Evolutionary conservation across 2,329 filamentous ascomycete species (phyloP).

Genomic region (Microthyrium microscopicum): DNA sequence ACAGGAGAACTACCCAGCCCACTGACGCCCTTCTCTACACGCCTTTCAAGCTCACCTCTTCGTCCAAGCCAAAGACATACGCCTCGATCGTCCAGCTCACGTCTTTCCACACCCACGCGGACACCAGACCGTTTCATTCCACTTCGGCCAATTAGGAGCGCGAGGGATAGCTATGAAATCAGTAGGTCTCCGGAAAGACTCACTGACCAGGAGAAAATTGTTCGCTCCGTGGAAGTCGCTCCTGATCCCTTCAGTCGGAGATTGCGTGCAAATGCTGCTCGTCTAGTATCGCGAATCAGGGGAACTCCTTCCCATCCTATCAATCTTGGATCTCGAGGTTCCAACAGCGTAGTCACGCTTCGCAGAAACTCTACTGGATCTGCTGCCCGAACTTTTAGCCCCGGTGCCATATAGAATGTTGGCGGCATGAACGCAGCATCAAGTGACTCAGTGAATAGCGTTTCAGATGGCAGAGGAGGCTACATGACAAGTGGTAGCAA

Average conservation of each 20-base stretch:
- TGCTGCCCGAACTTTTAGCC: conserved; percentile 35
- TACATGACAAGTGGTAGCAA: conserved; percentile 54
- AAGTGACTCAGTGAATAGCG: conserved; percentile 28
- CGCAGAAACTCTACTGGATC: conserved; percentile 15
- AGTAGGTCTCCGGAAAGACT: conserved; percentile 31
- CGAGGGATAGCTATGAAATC: conserved; percentile 33
- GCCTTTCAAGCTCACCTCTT: no score
- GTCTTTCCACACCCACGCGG: conserved; percentile 2
- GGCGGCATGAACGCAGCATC: conserved; percentile 46
- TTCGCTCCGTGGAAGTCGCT: conserved; percentile 25
- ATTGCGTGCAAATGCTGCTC: conserved; percentile 15
- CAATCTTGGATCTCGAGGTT: conserved; percentile 19
- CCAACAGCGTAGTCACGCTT: conserved; percentile 28
- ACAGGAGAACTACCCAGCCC: no score
- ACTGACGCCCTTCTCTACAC: no score
- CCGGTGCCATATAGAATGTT: conserved; percentile 59
- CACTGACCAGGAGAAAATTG: conserved; percentile 28
- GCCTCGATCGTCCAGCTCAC: neutral
- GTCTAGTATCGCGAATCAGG: neutral
- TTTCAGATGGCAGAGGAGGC: conserved; percentile 47
- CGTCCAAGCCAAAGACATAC: neutral
- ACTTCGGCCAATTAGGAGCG: conserved; percentile 23
- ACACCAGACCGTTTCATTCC: conserved; percentile 45
- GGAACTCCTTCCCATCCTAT: neutral
- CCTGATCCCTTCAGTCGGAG: conserved; percentile 38